Base-by-base conservation (phyloP, 164 flowering plant genomes). In the Kingdonia uniflora region DNA sequence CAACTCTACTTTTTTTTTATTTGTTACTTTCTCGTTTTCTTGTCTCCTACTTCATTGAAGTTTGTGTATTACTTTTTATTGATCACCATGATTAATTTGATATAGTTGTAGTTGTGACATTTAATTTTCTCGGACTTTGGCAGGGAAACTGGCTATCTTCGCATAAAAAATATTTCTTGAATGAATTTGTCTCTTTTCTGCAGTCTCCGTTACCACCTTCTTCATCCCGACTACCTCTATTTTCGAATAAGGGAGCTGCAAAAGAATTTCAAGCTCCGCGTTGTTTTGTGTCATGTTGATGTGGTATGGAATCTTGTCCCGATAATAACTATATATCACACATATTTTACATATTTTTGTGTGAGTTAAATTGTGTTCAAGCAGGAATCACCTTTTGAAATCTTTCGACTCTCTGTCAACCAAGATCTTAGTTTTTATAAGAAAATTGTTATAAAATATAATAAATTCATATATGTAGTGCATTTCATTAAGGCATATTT, bases 171-270 rank as follows among this genome's bases (percentile, higher is more conserved):
- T 29, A 29, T 47, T 13, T 11, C 21, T 26, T 8, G 26, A 51
- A 16, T 55, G 19, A 41, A 7, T 53, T 59, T 17, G 14, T 8
- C n/a, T 14, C 22, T 61, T 58, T 63, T 42, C 22, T 82, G 77
- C 88, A 92, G 99, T 69, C 80, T 92, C 49, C 82, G 99, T 22
- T 92, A 92, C 67, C 97, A 92, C 77, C 83, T 92, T 38, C 89
- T 92, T 68, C 99, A 88, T 67, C 95, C 99, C 37, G 99, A 92
- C 53, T 92, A 88, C 69, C 64, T 92, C 25, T 92, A 88, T 66
- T 82, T 57, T 56, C 95, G 97, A 22, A 88, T 92, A 58, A 80
- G 86, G 62, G 97, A 88, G 64, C 64, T 92, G 71, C 91, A 80
- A 64, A 92, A 88, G 71, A 79, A 80, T 59, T 92, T 72, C 74